Conservation (phyloP, 1,139 yeast genomes). For the Arxiozyma telluris region DNA sequence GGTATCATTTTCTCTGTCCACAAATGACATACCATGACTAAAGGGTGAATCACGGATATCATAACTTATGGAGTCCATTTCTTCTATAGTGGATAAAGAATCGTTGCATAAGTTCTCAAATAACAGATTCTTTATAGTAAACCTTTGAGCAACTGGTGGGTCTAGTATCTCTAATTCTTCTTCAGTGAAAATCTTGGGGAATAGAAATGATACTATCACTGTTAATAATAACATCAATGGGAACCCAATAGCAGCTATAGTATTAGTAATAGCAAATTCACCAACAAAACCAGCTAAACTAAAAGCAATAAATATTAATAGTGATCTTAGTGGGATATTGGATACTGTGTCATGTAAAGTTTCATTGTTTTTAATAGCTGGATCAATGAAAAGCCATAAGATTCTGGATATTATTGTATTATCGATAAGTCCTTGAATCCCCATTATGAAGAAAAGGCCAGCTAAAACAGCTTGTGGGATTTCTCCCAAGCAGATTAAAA, state of each 20-base stretch:
- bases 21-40: background rate
- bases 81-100: background rate
- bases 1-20: background rate
- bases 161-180: constrained; percentile 59
- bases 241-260: constrained; percentile 89
- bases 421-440: constrained; percentile 63
- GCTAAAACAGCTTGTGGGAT: constrained; percentile 94
- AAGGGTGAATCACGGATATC: background rate
- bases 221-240: constrained; percentile 79
- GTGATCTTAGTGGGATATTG: constrained; percentile 36
- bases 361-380: constrained; percentile 13
- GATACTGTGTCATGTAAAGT: constrained; percentile 30
- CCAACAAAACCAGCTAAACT: constrained; percentile 63
- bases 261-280: constrained; percentile 79
- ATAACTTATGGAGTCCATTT: background rate
- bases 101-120: constrained; percentile 12
- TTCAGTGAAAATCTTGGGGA: constrained; percentile 55
- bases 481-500: constrained; percentile 65
- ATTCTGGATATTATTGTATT: constrained; percentile 59
- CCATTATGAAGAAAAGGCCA: constrained; percentile 91
- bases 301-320: constrained; percentile 50
- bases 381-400: constrained; percentile 56
- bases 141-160: constrained; percentile 35
- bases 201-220: constrained; percentile 43
- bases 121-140: constrained; percentile 32